Percentiles rank a stretch among this genome's conserved stretches.
Evolutionary conservation across 352 stramenopile species (phyloP).

Genomic region (Pythium biforme): DNA sequence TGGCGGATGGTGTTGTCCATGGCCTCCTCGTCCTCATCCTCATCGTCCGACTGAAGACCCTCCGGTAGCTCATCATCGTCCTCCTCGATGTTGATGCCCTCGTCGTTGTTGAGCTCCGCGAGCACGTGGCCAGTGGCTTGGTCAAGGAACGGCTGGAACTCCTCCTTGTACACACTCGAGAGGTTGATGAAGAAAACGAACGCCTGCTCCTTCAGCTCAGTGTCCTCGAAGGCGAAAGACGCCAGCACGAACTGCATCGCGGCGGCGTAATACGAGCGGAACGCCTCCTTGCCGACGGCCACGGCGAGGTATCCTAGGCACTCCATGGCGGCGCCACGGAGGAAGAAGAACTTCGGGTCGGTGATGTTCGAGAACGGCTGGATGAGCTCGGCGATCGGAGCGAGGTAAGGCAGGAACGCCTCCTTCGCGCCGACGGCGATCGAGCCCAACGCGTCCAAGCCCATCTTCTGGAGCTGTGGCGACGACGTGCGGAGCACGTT

Average conservation of each 20-base stretch:
- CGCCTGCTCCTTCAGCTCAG: constrained; percentile 97
- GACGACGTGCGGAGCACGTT: constrained; percentile 90
- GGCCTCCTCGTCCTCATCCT: constrained; percentile 65
- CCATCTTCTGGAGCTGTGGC: constrained; percentile 96
- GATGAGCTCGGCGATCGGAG: constrained; percentile 82
- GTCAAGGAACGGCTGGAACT: constrained; percentile 94
- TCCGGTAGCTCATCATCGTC: constrained; percentile 73
- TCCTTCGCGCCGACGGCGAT: constrained; percentile 97
- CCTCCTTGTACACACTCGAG: constrained; percentile 97
- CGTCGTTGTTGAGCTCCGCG: constrained; percentile 68
- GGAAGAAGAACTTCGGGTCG: constrained; percentile 92
- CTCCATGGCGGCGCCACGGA: constrained; percentile 95
- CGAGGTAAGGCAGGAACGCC: constrained; percentile 96
- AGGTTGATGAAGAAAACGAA: constrained; percentile 99
- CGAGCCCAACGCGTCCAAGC: constrained; percentile 94
- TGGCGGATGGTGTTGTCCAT: constrained; percentile 69
- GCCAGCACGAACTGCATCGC: constrained; percentile 96
- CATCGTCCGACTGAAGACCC: constrained; percentile 76
- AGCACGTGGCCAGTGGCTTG: constrained; percentile 70
- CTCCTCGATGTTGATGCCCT: constrained; percentile 71
- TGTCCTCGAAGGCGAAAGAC: constrained; percentile 92
- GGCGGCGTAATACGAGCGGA: constrained; percentile 92
- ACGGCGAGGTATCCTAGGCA: constrained; percentile 98
- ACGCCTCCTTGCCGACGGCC: constrained; percentile 94
- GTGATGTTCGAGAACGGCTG: constrained; percentile 90